A percentile compares a stretch with the other conserved stretches of the same genome.
These are phyloP conservation scores for Sporobolomyces roseus DNA, from an alignment of 768 basidiomycete genomes.

Conservation along the genomic window DNA sequence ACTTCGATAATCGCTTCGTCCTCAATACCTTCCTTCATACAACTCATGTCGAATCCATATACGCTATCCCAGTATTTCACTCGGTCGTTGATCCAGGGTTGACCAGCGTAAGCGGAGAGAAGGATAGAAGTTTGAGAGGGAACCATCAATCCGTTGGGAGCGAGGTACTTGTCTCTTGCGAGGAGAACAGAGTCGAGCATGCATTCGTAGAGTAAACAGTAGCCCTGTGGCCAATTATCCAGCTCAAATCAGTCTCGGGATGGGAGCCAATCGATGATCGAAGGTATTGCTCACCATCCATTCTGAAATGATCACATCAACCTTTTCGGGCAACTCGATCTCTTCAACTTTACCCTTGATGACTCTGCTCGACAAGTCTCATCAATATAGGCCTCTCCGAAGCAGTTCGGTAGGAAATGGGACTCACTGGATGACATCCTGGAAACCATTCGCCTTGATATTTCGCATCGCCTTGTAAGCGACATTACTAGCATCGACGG, in stretches of 20 bases:
- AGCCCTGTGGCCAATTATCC: conserved; percentile 48
- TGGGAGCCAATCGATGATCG: too few species aligned
- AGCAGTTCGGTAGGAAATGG: neutral
- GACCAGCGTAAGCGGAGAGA: conserved; percentile 74
- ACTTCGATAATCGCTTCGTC: conserved; percentile 82
- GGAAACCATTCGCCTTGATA: conserved; percentile 94
- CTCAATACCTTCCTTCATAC: conserved; percentile 71
- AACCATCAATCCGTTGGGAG: conserved; percentile 73
- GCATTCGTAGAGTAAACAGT: conserved; percentile 68
- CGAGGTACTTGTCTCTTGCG: conserved; percentile 72
- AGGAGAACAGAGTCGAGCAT: conserved; percentile 93
- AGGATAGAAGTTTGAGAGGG: conserved; percentile 84
- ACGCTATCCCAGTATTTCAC: conserved; percentile 85
- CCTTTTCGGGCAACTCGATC: conserved; percentile 65
- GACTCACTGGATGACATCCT: conserved; percentile 66
- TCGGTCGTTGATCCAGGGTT: conserved; percentile 71
- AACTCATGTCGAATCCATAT: conserved; percentile 84
- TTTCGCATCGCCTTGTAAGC: conserved; percentile 98
- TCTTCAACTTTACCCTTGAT: conserved; percentile 88
- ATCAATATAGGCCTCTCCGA: neutral
- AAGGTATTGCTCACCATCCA: conserved; percentile 66
- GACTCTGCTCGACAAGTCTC: conserved; percentile 54
- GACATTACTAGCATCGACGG: conserved; percentile 98
- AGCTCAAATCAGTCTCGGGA: too few species aligned
- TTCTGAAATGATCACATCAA: conserved; percentile 93